A percentile compares a stretch with the other conserved stretches of the same genome.
These are phyloP conservation scores for Tuber magnatum DNA, from an alignment of 495 filamentous ascomycete species.

Conservation along the genomic window DNA sequence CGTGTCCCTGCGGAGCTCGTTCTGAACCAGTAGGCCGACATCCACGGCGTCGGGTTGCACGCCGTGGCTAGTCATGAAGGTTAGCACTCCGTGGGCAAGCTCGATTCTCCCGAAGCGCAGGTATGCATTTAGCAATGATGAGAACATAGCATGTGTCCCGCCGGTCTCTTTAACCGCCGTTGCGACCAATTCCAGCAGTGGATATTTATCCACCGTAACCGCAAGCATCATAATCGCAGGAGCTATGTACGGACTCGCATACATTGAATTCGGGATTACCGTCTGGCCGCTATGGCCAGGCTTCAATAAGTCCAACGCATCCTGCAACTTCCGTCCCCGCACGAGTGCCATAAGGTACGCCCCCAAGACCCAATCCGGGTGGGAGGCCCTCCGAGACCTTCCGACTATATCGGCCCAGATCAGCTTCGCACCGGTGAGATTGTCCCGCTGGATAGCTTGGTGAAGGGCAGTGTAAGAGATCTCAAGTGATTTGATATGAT, in stretches of 20 bases:
- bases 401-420: slow-evolving; percentile 14
- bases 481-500: slow-evolving; percentile 7
- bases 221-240: slow-evolving; percentile 23
- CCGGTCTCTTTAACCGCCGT: slow-evolving; percentile 5
- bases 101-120: slow-evolving; percentile 17
- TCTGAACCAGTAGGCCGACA: slow-evolving; percentile 19
- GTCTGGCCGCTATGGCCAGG: neutral
- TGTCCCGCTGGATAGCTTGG: slow-evolving; percentile 14
- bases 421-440: slow-evolving; percentile 16
- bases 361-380: slow-evolving; percentile 6
- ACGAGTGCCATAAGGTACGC: slow-evolving; percentile 19
- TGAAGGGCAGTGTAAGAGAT: slow-evolving; percentile 18
- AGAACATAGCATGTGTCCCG: slow-evolving; percentile 13
- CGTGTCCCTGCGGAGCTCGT: slow-evolving; percentile 17
- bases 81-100: slow-evolving; percentile 13
- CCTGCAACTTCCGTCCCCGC: slow-evolving; percentile 7
- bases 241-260: slow-evolving; percentile 12
- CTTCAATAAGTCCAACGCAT: slow-evolving; percentile 22
- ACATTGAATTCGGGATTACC: slow-evolving; percentile 8
- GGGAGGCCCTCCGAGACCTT: neutral
- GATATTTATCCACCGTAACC: neutral
- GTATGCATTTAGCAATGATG: slow-evolving; percentile 29
- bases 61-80: slow-evolving; percentile 10
- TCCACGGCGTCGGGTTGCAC: slow-evolving; percentile 14
- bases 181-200: slow-evolving; percentile 7